Conservation (phyloP, 495 filamentous ascomycete genomes). For the Tuber microsphaerosporum region DNA sequence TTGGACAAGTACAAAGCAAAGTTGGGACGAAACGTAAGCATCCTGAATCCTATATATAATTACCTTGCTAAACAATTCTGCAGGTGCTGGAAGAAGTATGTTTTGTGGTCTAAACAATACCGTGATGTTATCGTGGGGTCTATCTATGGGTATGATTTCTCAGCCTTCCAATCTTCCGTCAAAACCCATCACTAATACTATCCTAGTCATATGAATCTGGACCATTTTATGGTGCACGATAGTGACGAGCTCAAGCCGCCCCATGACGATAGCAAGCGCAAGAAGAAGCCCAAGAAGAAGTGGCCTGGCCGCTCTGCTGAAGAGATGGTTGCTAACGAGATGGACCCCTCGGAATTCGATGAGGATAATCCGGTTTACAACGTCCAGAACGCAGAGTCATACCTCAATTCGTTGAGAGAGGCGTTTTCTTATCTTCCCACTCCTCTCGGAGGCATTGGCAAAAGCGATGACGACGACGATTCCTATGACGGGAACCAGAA, state of each 20-base stretch:
- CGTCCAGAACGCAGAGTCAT: conserved; percentile 60
- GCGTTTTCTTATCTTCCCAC: conserved; percentile 69
- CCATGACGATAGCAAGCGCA: conserved; percentile 46
- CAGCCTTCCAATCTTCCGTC: conserved; percentile 9
- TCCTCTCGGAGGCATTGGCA: conserved; percentile 43
- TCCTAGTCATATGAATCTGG: conserved; percentile 86
- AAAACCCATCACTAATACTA: neutral
- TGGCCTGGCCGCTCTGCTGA: conserved; percentile 15
- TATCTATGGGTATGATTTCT: conserved; percentile 52
- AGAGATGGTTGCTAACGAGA: conserved; percentile 19
- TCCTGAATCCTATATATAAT: neutral
- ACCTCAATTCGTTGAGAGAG: conserved; percentile 69
- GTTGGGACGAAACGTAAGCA: conserved; percentile 65
- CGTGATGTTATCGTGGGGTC: conserved; percentile 77
- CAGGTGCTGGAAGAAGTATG: conserved; percentile 95
- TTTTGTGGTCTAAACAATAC: conserved; percentile 79
- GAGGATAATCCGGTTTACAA: conserved; percentile 51
- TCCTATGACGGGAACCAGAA: conserved; percentile 43
- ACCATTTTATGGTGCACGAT: conserved; percentile 94
- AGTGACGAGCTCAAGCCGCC: conserved; percentile 59
- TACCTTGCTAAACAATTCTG: conserved; percentile 17
- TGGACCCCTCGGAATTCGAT: conserved; percentile 41
- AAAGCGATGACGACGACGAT: conserved; percentile 27
- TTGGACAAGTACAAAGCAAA: conserved; percentile 68
- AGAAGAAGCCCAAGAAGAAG: conserved; percentile 37